Percentiles rank a stretch among this genome's conserved stretches.
These are phyloP conservation scores for Orychophragmus violaceus DNA, from an alignment of 345 rosid genomes.

Conservation along the genomic window DNA sequence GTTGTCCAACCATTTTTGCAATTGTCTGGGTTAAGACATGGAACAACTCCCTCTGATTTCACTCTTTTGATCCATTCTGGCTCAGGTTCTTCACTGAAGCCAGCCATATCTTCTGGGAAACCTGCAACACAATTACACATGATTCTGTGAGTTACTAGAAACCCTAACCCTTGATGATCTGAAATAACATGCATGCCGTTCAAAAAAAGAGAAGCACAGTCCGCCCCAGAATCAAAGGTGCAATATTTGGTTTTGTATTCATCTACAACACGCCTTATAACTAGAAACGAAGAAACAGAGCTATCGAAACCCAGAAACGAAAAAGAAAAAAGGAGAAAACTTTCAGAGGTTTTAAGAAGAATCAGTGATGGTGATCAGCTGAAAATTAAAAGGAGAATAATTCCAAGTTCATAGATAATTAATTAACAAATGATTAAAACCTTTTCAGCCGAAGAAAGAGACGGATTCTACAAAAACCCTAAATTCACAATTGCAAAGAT, in stretches of 20 bases:
- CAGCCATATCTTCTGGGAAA: slow-evolving; percentile 39
- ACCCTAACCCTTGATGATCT: not conserved
- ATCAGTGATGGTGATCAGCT: not conserved
- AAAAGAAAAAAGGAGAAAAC: not conserved
- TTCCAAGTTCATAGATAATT: not conserved
- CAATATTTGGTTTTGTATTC: not conserved
- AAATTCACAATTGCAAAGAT: slow-evolving; percentile 2
- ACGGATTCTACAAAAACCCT: slow-evolving; percentile 15
- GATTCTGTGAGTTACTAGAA: not conserved
- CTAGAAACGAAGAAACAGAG: not conserved
- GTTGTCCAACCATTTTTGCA: slow-evolving; percentile 79
- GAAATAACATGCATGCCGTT: not conserved
- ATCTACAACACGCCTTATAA: not conserved
- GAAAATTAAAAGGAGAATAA: not conserved
- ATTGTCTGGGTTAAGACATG: slow-evolving; percentile 56
- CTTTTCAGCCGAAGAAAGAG: slow-evolving; percentile 14
- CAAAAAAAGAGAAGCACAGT: not conserved
- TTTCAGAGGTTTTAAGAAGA: not conserved
- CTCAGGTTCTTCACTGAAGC: slow-evolving; percentile 31
- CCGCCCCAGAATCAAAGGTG: not conserved
- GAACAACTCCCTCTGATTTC: slow-evolving; percentile 75
- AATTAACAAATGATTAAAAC: not conserved
- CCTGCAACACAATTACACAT: slow-evolving; percentile 14
- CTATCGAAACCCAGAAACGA: slow-evolving; percentile 7
- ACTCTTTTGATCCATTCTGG: slow-evolving; percentile 66